Evolutionary conservation across 2,329 filamentous ascomycete genomes (phyloP).

Genomic region (Alternaria angustiovoidea): DNA sequence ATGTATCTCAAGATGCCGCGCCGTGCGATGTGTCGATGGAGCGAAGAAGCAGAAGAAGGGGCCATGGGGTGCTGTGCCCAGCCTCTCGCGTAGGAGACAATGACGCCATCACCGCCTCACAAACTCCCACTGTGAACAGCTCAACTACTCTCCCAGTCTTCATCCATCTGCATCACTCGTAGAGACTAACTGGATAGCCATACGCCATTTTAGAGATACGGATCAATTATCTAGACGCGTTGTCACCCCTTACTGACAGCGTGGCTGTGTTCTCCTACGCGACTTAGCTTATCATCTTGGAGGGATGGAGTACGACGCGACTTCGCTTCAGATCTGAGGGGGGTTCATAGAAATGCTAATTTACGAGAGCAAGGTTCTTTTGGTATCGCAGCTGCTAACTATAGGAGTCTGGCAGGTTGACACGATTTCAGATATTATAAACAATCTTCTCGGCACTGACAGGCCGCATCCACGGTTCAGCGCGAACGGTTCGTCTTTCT

Average conservation of each 20-base stretch:
- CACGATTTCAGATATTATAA: constrained; percentile 17
- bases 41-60: neutral
- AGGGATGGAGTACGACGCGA: neutral
- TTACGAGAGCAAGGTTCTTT: neutral
- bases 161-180: neutral
- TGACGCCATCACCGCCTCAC: constrained; percentile 1
- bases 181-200: neutral
- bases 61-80: neutral
- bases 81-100: neutral
- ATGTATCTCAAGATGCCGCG: neutral
- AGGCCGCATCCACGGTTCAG: constrained; percentile 49
- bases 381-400: neutral
- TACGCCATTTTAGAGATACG: neutral
- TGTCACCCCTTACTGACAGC: neutral
- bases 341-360: neutral
- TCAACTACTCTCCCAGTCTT: neutral
- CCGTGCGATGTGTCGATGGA: neutral
- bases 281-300: neutral
- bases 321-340: neutral
- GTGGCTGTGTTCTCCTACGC: neutral
- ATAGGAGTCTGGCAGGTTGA: neutral
- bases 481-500: constrained; percentile 24
- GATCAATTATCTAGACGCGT: neutral
- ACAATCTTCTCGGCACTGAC: constrained; percentile 54
- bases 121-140: neutral